Percentiles rank a stretch among this genome's conserved stretches.
These are phyloP conservation scores for Chytriomyces sp. DNA, from an alignment of 192 early-diverging fungal species.

Conservation along the genomic window DNA sequence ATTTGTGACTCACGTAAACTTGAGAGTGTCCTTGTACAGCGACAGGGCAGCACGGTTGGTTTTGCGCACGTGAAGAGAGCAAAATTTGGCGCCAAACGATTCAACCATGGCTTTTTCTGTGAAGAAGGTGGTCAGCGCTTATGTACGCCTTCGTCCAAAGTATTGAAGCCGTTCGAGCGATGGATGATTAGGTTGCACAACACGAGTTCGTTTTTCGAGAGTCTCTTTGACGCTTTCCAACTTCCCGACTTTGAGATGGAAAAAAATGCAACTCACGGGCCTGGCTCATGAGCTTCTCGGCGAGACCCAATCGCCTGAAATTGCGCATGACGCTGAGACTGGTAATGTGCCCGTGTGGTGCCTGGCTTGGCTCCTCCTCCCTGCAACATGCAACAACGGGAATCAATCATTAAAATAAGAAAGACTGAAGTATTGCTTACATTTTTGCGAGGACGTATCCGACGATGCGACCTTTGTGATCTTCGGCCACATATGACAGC, in stretches of 20 bases:
- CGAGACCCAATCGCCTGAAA: conserved; percentile 94
- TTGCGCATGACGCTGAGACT: conserved; percentile 95
- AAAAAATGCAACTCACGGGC: conserved; percentile 61
- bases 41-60: conserved; percentile 92
- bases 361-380: conserved; percentile 74
- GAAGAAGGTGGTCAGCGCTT: neutral
- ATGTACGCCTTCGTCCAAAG: neutral
- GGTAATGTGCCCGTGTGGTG: conserved; percentile 94
- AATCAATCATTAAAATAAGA: conserved; percentile 14
- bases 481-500: conserved; percentile 93
- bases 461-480: conserved; percentile 87
- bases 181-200: neutral
- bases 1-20: conserved; percentile 69
- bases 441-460: conserved; percentile 98
- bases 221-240: neutral
- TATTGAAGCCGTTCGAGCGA: neutral
- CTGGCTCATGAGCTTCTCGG: conserved; percentile 96
- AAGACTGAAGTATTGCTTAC: conserved; percentile 53
- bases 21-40: conserved; percentile 90
- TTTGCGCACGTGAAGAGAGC: conserved; percentile 93
- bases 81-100: conserved; percentile 82
- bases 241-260: too few species aligned
- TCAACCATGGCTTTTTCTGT: conserved; percentile 84
- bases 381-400: conserved; percentile 44
- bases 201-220: neutral